Conservation (phyloP, 768 basidiomycete species). For the Russula vinacea region DNA sequence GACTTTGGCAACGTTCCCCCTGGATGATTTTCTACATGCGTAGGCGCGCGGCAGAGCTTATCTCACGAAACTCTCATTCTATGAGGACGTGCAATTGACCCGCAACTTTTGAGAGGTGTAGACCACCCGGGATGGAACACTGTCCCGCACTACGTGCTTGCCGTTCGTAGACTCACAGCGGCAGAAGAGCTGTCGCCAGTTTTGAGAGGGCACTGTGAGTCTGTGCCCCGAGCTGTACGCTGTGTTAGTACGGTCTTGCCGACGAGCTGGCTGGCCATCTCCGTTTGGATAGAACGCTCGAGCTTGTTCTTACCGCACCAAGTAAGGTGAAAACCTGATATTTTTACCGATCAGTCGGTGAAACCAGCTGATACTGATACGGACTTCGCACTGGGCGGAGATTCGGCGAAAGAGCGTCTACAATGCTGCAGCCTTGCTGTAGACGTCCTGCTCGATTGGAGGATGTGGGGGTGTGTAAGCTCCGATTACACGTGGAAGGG, state of each 20-base stretch:
- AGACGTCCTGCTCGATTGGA: slow-evolving; percentile 1
- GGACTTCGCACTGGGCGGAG: slow-evolving; percentile 15
- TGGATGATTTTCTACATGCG: slow-evolving; percentile 6
- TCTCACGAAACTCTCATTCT: slow-evolving; percentile 7
- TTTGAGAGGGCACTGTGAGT: neutral
- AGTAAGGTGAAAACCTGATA: slow-evolving; percentile 16
- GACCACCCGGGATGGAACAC: neutral
- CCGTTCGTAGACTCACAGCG: neutral
- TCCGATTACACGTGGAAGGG: slow-evolving; percentile 13
- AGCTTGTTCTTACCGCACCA: slow-evolving; percentile 17
- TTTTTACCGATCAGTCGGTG: slow-evolving; percentile 27
- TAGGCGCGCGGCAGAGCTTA: slow-evolving; percentile 7
- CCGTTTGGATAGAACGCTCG: slow-evolving; percentile 19
- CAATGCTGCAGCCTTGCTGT: neutral
- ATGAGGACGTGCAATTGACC: neutral
- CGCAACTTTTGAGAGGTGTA: neutral
- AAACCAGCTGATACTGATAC: slow-evolving; percentile 2
- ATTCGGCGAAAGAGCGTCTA: slow-evolving; percentile 18
- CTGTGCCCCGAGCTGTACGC: too few relatives aligned
- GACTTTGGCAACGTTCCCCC: slow-evolving; percentile 2
- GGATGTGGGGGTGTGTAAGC: neutral
- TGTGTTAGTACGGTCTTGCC: neutral
- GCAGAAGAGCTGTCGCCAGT: neutral
- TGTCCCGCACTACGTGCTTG: neutral
- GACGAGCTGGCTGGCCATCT: slow-evolving; percentile 1